Conservation (phyloP, 805 yeast species). For the Blastobotrys americana region DNA sequence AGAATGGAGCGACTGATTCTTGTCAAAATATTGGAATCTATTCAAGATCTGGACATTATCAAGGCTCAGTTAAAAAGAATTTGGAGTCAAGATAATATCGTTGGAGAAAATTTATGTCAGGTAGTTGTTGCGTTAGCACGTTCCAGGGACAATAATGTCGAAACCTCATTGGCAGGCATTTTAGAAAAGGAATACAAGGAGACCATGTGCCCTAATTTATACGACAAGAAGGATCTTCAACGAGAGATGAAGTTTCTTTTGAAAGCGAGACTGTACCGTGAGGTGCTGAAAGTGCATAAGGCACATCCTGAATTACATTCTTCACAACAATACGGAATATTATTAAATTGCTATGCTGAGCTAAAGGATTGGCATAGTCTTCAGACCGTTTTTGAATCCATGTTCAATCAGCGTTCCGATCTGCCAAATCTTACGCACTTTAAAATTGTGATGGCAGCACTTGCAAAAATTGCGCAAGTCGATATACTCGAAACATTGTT, state of each 20-base stretch:
- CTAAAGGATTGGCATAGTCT: conserved; percentile 47
- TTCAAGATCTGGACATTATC: no score
- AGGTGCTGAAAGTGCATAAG: conserved; percentile 29
- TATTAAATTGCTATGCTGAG: conserved; percentile 42
- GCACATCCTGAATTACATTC: conserved; percentile 37
- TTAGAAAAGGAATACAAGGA: no score
- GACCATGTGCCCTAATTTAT: no score
- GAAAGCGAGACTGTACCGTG: neutral
- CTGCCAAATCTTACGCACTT: conserved; percentile 51
- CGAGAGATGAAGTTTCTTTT: neutral
- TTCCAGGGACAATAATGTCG: no score
- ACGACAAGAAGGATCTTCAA: no score
- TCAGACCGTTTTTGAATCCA: conserved; percentile 48
- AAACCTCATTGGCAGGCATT: no score
- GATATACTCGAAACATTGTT: conserved; percentile 45
- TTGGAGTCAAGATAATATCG: no score
- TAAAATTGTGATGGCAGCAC: conserved; percentile 51
- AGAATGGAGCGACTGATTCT: no score
- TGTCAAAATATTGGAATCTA: no score
- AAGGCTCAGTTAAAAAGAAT: no score
- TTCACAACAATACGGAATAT: conserved; percentile 42
- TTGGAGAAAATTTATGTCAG: no score
- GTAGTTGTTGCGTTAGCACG: no score
- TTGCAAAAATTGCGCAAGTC: conserved; percentile 45
- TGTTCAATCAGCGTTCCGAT: conserved; percentile 41